Evolutionary conservation across 2,329 filamentous ascomycete species (phyloP), one percentile per base, ranked within the genome.

Genomic region (Rhytidhysteron rufulum): DNA sequence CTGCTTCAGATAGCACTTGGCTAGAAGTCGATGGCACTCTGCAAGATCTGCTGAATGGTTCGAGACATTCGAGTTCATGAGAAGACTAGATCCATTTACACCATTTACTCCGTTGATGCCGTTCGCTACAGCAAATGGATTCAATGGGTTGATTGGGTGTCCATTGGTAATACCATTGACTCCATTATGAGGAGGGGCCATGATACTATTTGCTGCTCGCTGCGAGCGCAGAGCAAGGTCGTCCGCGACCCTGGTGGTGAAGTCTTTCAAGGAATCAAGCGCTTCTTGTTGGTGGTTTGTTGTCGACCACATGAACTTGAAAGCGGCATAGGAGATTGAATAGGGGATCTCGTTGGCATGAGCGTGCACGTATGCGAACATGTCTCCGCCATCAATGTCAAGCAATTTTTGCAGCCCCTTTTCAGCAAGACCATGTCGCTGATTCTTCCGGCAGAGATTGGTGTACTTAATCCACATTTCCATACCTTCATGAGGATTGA

Each of bases 391-490:
- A 34, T 63, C 58, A 20, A 66, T 65, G 33, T 65, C 71, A 41
- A 96, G 85, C n/a, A 98, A 74, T 45, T 88, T 88, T 62, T 93
- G 90, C 39, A 99, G 72, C 9, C 90, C 94, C 69, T 95, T 94
- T 69, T 98, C 93, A 1, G 93, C 93, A 35, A 99, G 78, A 8
- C 93, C 91, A 76, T 91, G 90, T 21, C 93, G 85, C 42, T 88
- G 86, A 32, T 91, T 95, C 67, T 98, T 99, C 56, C 94, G 86
- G 67, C 94, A 99, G 5, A 98, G 80, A 56, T 97, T 98, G 56
- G 93, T 88, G 63, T 96, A 98, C 63, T 98, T 99, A 73, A 98
- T 97, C 83, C 90, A 96, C 89, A 98, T 98, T 57, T 95, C 87
- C 74, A 95, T 88, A 57, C 96, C 96, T 63, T 99, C 90, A 24